These are phyloP conservation scores for Psilocybe azurescens DNA, from an alignment of 768 basidiomycete genomes.

Conservation along the genomic window DNA sequence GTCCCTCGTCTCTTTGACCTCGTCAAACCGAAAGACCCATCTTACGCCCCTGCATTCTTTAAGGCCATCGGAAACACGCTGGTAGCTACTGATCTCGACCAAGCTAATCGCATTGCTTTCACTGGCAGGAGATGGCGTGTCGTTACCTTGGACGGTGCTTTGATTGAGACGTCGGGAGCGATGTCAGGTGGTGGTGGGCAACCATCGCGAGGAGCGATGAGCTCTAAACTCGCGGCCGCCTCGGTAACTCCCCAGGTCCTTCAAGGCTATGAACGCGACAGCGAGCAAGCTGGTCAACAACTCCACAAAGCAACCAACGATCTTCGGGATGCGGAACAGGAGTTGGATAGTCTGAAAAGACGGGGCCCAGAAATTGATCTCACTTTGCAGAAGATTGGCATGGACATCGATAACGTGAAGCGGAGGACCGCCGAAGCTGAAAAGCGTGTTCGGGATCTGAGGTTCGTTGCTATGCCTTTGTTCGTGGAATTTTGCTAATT, in stretches of 20 bases:
- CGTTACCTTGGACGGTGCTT: slow-evolving; percentile 90
- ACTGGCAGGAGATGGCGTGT: slow-evolving; percentile 84
- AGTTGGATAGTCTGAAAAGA: slow-evolving; percentile 62
- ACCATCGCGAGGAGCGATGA: slow-evolving; percentile 86
- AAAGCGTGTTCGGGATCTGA: slow-evolving; percentile 79
- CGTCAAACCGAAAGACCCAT: slow-evolving; percentile 87
- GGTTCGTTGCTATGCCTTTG: slow-evolving; percentile 51
- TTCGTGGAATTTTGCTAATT: not conserved
- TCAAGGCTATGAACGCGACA: slow-evolving; percentile 76
- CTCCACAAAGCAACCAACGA: slow-evolving; percentile 61
- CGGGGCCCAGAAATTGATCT: slow-evolving; percentile 81
- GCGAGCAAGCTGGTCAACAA: slow-evolving; percentile 58
- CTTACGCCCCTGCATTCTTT: slow-evolving; percentile 87
- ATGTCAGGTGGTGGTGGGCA: slow-evolving; percentile 95
- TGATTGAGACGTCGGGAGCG: slow-evolving; percentile 94
- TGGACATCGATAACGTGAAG: slow-evolving; percentile 82
- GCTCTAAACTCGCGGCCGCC: slow-evolving; percentile 84
- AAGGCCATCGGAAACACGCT: slow-evolving; percentile 88
- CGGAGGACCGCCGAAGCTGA: slow-evolving; percentile 83
- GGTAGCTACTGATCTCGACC: slow-evolving; percentile 89
- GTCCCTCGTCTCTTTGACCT: slow-evolving; percentile 94
- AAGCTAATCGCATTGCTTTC: slow-evolving; percentile 94
- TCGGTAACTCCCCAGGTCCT: slow-evolving; percentile 81
- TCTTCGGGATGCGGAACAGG: slow-evolving; percentile 59
- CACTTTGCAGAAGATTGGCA: slow-evolving; percentile 77